Base-by-base conservation (phyloP, 192 early-diverging fungal genomes). In the Dissophora ornata region DNA sequence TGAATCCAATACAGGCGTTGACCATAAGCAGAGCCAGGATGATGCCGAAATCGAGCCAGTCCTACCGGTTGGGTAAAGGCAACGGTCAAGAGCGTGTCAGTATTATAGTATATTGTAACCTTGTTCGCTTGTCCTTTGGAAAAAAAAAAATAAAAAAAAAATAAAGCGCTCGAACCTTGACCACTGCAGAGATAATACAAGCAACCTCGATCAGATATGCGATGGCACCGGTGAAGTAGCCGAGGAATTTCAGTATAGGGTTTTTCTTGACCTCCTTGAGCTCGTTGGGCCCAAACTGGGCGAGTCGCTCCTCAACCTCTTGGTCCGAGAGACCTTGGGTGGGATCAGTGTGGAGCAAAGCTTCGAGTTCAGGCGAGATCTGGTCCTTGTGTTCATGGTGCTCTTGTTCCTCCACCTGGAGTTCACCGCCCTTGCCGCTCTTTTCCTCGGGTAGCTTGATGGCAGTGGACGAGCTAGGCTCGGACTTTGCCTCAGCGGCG, bases 1-100 rank as follows among this genome's bases (percentile, higher is more conserved):
- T 85, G 75, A 91, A 97, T 57, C 96, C 96, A 68, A 97, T 96
- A 51, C 89, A 83, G 28, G 96, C 96, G 75, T 97, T 97, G 82
- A 90, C 87, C 29, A 94, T 71, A 42, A 95, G 71, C 46, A 95
- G 71, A 8, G 86, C 93, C 42, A 91, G 69, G 57, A 95, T 94
- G 69, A 95, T 92, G 52, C 91, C 91, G 82, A 95, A 91, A 64
- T 95, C 91, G 61, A 92, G 66, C 60, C 59, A 71, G 44, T 71
- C 69, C 69, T 71, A 51, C 7, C 7, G 11, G 19, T 28, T 10
- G 47, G 1, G 24, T 22, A 47, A 13, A n/a, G 34, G 11, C 19
- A 26, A 42, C 30, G 26, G 28, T 19, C 29, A 13, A 44, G 16
- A 11, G 30, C 33, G 46, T n/a, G 52, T 32, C 15, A 54, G 24